Conservation (phyloP, 805 yeast species). For the Zygotorulaspora danielsina region DNA sequence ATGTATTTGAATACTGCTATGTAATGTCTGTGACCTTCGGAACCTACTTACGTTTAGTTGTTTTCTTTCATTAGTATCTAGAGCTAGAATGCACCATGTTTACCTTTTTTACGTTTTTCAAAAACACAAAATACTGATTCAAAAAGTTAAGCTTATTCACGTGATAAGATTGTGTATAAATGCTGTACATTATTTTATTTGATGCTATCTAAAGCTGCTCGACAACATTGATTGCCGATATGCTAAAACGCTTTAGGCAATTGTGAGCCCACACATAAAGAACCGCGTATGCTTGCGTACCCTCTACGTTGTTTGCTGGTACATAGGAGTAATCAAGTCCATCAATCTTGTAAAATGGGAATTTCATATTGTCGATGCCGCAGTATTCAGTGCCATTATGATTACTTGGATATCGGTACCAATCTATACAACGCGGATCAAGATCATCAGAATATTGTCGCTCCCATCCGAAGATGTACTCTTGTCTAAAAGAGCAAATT, state of each 20-base stretch:
- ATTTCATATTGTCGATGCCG: constrained; percentile 17
- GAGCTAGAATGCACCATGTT: constrained; percentile 4
- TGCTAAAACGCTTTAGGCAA: constrained; percentile 4
- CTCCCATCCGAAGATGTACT: constrained; percentile 29
- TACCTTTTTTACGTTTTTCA: constrained; percentile 1
- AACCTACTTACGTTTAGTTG: no score
- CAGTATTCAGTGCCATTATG: constrained; percentile 8
- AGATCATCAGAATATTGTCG: constrained; percentile 14
- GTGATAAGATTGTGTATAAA: no score
- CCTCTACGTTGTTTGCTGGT: constrained; percentile 13
- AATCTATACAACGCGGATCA: neutral
- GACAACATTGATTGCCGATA: constrained; percentile 1
- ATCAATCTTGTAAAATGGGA: constrained; percentile 19
- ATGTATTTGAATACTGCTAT: neutral
- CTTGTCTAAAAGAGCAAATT: constrained; percentile 30
- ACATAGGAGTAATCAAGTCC: constrained; percentile 24
- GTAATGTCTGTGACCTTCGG: neutral
- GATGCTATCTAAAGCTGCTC: no score
- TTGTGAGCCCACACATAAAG: constrained; percentile 13
- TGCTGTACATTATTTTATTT: no score
- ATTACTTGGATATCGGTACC: neutral
- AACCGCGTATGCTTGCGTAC: constrained; percentile 16
- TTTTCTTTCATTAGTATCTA: no score
- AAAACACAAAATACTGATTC: constrained; percentile 3
- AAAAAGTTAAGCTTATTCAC: neutral